phyloP scores from a whole-genome alignment of 2,329 filamentous ascomycete species.

The Fusarium coffeatum region DNA sequence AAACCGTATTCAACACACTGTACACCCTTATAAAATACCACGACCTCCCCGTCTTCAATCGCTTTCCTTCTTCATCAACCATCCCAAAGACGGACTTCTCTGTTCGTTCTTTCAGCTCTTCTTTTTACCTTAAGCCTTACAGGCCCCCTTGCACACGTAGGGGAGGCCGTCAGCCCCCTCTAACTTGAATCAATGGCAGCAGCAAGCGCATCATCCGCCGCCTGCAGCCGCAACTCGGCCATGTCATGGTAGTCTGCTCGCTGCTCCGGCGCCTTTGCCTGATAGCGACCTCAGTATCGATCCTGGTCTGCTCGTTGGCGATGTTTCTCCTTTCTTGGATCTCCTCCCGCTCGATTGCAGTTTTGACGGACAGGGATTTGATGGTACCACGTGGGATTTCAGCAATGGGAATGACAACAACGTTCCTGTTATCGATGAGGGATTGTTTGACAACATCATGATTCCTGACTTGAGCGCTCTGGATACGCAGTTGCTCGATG shows the following conservation, averaged over 20 bases:
- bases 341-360: constrained; percentile 30
- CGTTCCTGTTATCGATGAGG: constrained; percentile 7
- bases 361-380: constrained; percentile 23
- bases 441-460: constrained; percentile 31
- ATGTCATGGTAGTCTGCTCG: constrained; percentile 40
- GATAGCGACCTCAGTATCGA: constrained; percentile 15
- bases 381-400: constrained; percentile 26
- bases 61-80: constrained; percentile 18
- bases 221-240: constrained; percentile 17
- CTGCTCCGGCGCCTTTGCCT: constrained; percentile 22
- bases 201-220: constrained; percentile 18
- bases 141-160: constrained; percentile 43
- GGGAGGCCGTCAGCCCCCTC: constrained; percentile 43
- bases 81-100: constrained; percentile 17
- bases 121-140: constrained; percentile 15
- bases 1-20: constrained; percentile 28
- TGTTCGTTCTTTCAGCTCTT: constrained; percentile 6
- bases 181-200: constrained; percentile 47
- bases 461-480: constrained; percentile 21
- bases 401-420: background rate
- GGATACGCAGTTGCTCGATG: constrained; percentile 22
- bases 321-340: constrained; percentile 33
- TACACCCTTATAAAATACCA: constrained; percentile 37
- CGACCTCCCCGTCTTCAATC: background rate
- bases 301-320: constrained; percentile 20